phyloP scores from a whole-genome alignment of 352 stramenopile species.

The Globisporangium echinulatum region DNA sequence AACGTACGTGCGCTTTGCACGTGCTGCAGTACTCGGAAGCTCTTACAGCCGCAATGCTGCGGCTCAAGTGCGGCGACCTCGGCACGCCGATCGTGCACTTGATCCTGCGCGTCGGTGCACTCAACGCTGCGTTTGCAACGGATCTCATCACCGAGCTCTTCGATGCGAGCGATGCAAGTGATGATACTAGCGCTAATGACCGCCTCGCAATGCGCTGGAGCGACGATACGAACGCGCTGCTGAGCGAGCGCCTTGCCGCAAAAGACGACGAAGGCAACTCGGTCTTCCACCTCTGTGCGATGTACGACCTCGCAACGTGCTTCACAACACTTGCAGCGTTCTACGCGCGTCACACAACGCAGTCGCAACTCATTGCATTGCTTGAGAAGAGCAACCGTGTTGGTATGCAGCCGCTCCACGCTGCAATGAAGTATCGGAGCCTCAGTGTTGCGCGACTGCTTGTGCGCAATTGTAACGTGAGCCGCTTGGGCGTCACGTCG shows the following conservation, averaged over 20 bases:
- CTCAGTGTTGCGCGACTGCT: slow-evolving; percentile 17
- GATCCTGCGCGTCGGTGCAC: slow-evolving; percentile 51
- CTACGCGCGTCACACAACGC: slow-evolving; percentile 28
- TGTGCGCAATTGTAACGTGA: slow-evolving; percentile 33
- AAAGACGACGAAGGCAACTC: slow-evolving; percentile 74
- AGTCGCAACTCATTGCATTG: slow-evolving; percentile 24
- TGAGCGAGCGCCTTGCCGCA: slow-evolving; percentile 43
- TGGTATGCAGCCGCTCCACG: slow-evolving; percentile 54
- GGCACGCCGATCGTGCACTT: slow-evolving; percentile 65
- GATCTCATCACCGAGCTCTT: slow-evolving; percentile 35
- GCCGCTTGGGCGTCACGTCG: slow-evolving; percentile 37
- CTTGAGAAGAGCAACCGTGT: slow-evolving; percentile 60
- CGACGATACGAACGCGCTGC: slow-evolving; percentile 34
- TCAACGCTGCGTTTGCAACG: slow-evolving; percentile 46
- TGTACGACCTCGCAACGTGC: slow-evolving; percentile 43
- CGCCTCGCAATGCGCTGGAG: slow-evolving; percentile 1
- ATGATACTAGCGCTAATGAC: not conserved
- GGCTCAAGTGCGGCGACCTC: slow-evolving; percentile 56
- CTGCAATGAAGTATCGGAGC: slow-evolving; percentile 62
- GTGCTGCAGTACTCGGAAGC: slow-evolving; percentile 56
- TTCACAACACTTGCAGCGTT: slow-evolving; percentile 44
- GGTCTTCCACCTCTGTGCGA: slow-evolving; percentile 74
- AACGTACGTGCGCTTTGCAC: slow-evolving; percentile 29
- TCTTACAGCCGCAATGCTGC: slow-evolving; percentile 61
- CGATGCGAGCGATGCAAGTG: not conserved